Percentiles rank a stretch among this genome's conserved stretches.
phyloP scores from a whole-genome alignment of 2,329 filamentous ascomycete genomes.

The Lomentospora prolificans region DNA sequence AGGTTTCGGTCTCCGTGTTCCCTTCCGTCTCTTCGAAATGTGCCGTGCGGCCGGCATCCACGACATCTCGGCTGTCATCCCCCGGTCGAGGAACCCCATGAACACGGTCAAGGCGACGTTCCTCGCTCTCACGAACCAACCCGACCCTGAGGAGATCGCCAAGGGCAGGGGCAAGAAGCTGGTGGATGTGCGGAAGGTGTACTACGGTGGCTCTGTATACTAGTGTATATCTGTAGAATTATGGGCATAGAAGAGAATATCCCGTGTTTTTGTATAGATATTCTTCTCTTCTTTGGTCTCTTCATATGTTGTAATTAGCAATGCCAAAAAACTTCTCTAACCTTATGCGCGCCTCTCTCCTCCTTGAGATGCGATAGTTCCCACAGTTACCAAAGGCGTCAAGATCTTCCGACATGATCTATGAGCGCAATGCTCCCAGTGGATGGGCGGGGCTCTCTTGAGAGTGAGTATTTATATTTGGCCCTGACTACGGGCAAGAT shows the following conservation, averaged over 20 bases:
- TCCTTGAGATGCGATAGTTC: too few relatives aligned
- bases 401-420: too few relatives aligned
- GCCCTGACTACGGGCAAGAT: too few relatives aligned
- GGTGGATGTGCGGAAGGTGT: constrained; percentile 92
- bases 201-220: constrained; percentile 74
- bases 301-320: neutral
- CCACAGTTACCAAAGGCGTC: too few relatives aligned
- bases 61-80: constrained; percentile 75
- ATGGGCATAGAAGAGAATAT: constrained; percentile 8
- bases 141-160: constrained; percentile 81
- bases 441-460: too few relatives aligned
- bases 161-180: constrained; percentile 86
- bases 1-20: constrained; percentile 93
- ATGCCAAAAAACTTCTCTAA: neutral
- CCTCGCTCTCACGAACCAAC: constrained; percentile 72
- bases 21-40: constrained; percentile 90
- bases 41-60: constrained; percentile 77
- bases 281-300: neutral
- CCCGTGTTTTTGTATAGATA: neutral
- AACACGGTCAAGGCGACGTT: constrained; percentile 92
- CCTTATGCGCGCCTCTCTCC: too few relatives aligned
- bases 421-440: too few relatives aligned
- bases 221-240: constrained; percentile 24
- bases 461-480: too few relatives aligned
- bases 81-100: constrained; percentile 87